A percentile compares a stretch with the other conserved stretches of the same genome.
Conservation (phyloP, 164 flowering plant genomes). For the Liquidambar formosana region DNA sequence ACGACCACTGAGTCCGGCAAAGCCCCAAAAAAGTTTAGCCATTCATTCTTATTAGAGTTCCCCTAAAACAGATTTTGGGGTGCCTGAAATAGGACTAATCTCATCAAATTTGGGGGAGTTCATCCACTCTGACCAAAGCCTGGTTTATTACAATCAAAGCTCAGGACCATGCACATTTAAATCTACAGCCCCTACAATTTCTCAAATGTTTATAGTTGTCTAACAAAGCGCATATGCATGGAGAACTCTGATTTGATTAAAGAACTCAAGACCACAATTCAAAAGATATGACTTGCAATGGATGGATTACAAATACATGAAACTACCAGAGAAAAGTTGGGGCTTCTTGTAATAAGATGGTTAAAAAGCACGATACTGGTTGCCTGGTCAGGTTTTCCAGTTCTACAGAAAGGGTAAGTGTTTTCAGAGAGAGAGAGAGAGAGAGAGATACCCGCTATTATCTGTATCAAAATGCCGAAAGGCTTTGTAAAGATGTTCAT, state of each 20-base stretch:
- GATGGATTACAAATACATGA: too few species aligned
- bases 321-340: too few species aligned
- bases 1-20: neutral
- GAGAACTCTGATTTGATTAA: too few species aligned
- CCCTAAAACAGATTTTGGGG: neutral
- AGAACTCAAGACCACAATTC: too few species aligned
- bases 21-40: neutral
- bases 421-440: neutral
- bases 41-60: neutral
- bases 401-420: too few species aligned
- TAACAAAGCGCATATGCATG: too few species aligned
- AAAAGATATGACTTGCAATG: too few species aligned
- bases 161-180: neutral
- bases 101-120: neutral
- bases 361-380: neutral
- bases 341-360: too few species aligned
- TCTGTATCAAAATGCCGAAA: slow-evolving; percentile 89
- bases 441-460: slow-evolving; percentile 70
- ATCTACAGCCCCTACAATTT: neutral
- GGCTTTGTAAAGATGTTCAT: slow-evolving; percentile 80
- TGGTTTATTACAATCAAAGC: neutral
- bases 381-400: neutral
- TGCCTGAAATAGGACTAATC: neutral
- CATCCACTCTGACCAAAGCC: neutral
- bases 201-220: neutral